These are phyloP conservation scores for Cladosporium cucumerinum DNA, from an alignment of 2,329 filamentous ascomycete genomes.

Conservation along the genomic window DNA sequence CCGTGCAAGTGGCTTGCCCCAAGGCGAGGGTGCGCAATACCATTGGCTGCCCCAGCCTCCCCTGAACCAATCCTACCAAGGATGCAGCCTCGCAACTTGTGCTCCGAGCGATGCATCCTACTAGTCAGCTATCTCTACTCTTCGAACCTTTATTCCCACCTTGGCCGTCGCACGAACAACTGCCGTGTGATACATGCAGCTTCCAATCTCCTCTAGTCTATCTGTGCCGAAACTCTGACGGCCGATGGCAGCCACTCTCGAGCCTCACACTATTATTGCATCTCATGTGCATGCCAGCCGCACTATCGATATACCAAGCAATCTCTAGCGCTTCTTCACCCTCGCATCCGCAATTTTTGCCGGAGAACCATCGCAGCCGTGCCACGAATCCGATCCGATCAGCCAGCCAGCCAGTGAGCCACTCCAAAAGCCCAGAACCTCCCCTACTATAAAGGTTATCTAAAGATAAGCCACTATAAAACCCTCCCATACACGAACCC, in stretches of 20 bases:
- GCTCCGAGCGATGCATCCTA: neutral
- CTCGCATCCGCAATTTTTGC: neutral
- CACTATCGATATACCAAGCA: neutral
- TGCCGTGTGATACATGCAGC: neutral
- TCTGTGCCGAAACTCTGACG: neutral
- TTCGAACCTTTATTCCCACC: neutral
- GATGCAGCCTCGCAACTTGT: neutral
- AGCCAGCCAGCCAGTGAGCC: neutral
- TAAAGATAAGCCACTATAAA: neutral
- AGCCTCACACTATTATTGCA: neutral
- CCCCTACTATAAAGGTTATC: neutral
- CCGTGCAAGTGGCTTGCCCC: neutral
- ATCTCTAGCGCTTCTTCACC: neutral
- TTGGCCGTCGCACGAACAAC: neutral
- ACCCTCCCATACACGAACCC: neutral
- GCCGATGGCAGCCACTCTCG: neutral
- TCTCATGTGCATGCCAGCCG: neutral
- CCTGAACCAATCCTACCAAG: constrained; percentile 11
- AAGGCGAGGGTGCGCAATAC: neutral
- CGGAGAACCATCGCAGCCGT: neutral
- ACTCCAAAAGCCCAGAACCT: neutral
- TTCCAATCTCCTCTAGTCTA: neutral
- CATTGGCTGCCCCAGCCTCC: neutral
- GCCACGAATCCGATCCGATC: neutral
- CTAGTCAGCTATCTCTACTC: neutral